These are phyloP conservation scores for Castanopsis chinensis DNA, from an alignment of 306 rosid species.

Conservation along the genomic window DNA sequence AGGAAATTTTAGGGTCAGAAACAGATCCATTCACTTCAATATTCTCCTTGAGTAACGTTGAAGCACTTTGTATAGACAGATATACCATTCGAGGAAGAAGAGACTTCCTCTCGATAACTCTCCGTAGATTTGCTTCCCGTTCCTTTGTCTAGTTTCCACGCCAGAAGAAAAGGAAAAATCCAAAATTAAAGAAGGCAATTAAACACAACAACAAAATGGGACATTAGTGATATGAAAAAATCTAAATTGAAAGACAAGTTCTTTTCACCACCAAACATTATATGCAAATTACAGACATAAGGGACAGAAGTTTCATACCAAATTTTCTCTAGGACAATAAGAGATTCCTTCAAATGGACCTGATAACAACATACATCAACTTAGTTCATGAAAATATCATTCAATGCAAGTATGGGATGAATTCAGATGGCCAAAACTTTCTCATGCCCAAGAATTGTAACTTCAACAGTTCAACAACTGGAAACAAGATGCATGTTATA, in stretches of 20 bases:
- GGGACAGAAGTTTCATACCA: slow-evolving; percentile 47
- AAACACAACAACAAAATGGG: not conserved
- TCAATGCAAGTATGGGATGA: not conserved
- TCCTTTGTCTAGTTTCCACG: slow-evolving; percentile 48
- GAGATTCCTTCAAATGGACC: slow-evolving; percentile 84
- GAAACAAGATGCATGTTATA: slow-evolving; percentile 15
- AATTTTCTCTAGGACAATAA: slow-evolving; percentile 61
- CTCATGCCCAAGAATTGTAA: not conserved
- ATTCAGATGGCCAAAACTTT: slow-evolving; percentile 13
- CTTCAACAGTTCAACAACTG: not conserved
- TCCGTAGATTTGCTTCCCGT: slow-evolving; percentile 60
- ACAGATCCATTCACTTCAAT: slow-evolving; percentile 61
- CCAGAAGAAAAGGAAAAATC: slow-evolving; percentile 33
- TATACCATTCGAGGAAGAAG: slow-evolving; percentile 91
- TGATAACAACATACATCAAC: slow-evolving; percentile 31
- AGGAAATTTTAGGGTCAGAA: slow-evolving; percentile 47
- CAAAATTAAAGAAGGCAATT: not conserved
- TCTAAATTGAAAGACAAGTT: not conserved
- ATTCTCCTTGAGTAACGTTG: slow-evolving; percentile 66
- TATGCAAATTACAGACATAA: slow-evolving; percentile 15
- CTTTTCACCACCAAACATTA: slow-evolving; percentile 3
- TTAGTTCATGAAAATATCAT: slow-evolving; percentile 9
- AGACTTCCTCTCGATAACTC: slow-evolving; percentile 74
- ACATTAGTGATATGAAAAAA: not conserved
- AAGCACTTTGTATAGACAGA: slow-evolving; percentile 78